phyloP scores from a whole-genome alignment of 345 rosid genomes.

The Noccaea caerulescens region DNA sequence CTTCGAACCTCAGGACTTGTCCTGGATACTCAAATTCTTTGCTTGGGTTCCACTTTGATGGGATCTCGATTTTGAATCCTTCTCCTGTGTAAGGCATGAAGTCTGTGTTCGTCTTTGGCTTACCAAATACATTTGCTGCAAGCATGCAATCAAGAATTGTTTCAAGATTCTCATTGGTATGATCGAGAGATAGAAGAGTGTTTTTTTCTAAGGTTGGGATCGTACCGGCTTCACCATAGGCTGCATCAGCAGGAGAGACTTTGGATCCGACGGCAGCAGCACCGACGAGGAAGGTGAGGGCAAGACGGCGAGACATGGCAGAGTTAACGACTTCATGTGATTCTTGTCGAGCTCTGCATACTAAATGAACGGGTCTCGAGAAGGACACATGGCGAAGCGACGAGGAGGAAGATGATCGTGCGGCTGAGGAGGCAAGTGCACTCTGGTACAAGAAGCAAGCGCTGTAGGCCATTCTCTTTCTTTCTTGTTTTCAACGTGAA shows the following conservation, averaged over 20 bases:
- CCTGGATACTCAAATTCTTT: slow-evolving; percentile 89
- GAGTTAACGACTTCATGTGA: slow-evolving; percentile 45
- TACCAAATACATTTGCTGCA: slow-evolving; percentile 91
- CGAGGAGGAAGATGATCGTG: slow-evolving; percentile 44
- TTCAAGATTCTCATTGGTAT: slow-evolving; percentile 18
- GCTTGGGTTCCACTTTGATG: slow-evolving; percentile 97
- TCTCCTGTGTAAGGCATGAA: slow-evolving; percentile 69
- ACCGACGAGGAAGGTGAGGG: slow-evolving; percentile 77
- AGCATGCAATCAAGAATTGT: slow-evolving; percentile 2
- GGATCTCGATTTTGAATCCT: slow-evolving; percentile 76
- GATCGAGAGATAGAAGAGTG: no score
- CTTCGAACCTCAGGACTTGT: slow-evolving; percentile 84
- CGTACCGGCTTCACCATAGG: slow-evolving; percentile 94
- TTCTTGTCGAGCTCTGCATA: slow-evolving; percentile 76
- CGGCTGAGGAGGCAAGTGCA: slow-evolving; percentile 52
- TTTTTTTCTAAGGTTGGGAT: no score
- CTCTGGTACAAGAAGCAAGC: slow-evolving; percentile 74
- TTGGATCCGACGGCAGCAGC: slow-evolving; percentile 80
- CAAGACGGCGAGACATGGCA: slow-evolving; percentile 73
- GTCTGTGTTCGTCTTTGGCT: slow-evolving; percentile 86
- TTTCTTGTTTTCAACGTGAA: background rate
- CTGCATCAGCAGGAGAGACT: slow-evolving; percentile 94
- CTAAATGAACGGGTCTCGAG: slow-evolving; percentile 54
- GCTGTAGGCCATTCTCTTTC: slow-evolving; percentile 60
- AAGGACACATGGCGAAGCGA: slow-evolving; percentile 49